Evolutionary conservation across 441 rosid genomes (phyloP).

Genomic region (Melastoma candidum): DNA sequence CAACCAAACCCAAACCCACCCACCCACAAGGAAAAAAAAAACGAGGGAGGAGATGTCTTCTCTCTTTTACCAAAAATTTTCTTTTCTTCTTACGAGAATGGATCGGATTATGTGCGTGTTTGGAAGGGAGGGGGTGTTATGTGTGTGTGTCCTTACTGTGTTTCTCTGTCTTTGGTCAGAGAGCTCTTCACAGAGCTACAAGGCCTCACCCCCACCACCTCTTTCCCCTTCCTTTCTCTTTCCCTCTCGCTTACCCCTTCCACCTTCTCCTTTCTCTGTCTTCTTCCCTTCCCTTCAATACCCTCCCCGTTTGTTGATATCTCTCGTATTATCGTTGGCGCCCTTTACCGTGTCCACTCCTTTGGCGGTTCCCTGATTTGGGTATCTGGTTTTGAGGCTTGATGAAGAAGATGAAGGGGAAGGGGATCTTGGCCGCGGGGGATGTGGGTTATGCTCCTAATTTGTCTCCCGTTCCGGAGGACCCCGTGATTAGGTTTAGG

Average conservation of each 20-base stretch:
- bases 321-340: no score
- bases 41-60: background rate
- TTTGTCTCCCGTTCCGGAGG: slow-evolving; percentile 23
- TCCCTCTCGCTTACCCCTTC: slow-evolving; percentile 6
- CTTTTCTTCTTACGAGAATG: background rate
- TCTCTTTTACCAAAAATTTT: background rate
- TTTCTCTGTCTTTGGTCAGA: slow-evolving; percentile 67
- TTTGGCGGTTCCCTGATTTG: no score
- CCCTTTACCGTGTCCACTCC: no score
- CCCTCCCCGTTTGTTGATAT: no score
- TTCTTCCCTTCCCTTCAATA: no score
- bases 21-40: no score
- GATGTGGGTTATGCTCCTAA: slow-evolving; percentile 22
- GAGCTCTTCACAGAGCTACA: slow-evolving; percentile 47
- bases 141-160: slow-evolving; percentile 39
- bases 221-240: slow-evolving; percentile 14
- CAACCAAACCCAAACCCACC: no score
- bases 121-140: slow-evolving; percentile 16
- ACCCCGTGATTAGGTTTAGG: slow-evolving; percentile 38
- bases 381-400: slow-evolving; percentile 7
- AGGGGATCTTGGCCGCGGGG: slow-evolving; percentile 18
- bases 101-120: slow-evolving; percentile 40
- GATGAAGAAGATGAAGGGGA: slow-evolving; percentile 51
- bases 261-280: slow-evolving; percentile 5
- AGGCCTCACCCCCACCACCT: slow-evolving; percentile 28